Evolutionary conservation across 345 rosid species (phyloP), one percentile per base, ranked within the genome.

Genomic region (Eucalyptus sideroxylon): DNA sequence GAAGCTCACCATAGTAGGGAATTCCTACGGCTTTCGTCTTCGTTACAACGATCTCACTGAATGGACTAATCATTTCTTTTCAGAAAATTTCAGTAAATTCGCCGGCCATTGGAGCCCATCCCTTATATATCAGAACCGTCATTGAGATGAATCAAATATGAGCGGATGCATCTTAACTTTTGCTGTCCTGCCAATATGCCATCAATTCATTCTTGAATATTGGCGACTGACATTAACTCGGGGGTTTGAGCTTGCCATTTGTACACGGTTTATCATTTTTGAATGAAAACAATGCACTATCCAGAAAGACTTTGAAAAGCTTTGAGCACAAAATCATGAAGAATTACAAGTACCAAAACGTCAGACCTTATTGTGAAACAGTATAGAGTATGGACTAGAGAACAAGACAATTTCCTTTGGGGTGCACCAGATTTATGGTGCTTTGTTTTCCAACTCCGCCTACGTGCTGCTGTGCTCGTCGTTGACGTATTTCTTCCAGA

Each of bases 401-500:
- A 15, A 65, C 77, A 3, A 37, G 27, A 77, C 83, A 21, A 37
- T 37, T 65, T 77, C 24, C 83, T 77, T 21, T 77, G 83, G 4
- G 27, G 40, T 21, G 12, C 27, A 77, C 47, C 27, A 11, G 42
- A 77, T 77, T 77, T 5, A 37, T 42, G 69, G 49, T 16, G 87
- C 89, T 67, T 34, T 51, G 12, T 60, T 55, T 40, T 14, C 50
- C 50, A 7, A n/a, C 89, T 88, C 72, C 3, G 3, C 12, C 3
- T 24, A 7, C 21, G 37, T 42, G 42, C 21, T 50, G 24, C 37
- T 31, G 26, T 47, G 37, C 27, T 90, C 85, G 24, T 90, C 90
- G 81, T 30, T 24, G 13, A 96, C 96, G 50, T 92, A 91, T n/a
- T 40, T 93, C 95, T 95, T 96, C 98, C 99, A 97, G 92, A 95